Conservation (phyloP, 768 basidiomycete genomes). For the Mycena vulgaris region DNA sequence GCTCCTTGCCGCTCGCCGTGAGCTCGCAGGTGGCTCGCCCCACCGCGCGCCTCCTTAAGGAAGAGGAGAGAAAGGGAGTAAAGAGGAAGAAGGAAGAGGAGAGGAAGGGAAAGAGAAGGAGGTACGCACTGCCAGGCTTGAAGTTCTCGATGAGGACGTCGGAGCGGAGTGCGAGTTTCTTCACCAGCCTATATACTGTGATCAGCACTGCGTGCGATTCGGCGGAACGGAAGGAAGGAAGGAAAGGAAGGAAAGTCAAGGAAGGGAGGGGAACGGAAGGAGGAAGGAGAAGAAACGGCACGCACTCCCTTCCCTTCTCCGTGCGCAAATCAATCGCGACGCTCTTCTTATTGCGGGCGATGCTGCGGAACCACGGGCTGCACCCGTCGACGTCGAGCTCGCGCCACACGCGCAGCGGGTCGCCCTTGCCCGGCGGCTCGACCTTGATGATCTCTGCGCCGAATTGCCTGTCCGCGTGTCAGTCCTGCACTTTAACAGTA, state of each 20-base stretch:
- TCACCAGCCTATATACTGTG: conserved; percentile 72
- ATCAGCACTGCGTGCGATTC: too few relatives aligned
- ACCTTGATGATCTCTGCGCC: conserved; percentile 84
- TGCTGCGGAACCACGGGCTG: conserved; percentile 83
- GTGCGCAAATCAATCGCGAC: conserved; percentile 76
- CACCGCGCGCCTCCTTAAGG: too few relatives aligned
- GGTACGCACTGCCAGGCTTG: conserved; percentile 77
- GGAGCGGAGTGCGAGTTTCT: conserved; percentile 70
- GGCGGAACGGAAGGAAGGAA: too few relatives aligned
- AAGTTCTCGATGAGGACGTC: conserved; percentile 83
- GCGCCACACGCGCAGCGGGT: conserved; percentile 80
- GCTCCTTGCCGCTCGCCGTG: too few relatives aligned
- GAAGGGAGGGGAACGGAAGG: too few relatives aligned
- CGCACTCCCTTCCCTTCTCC: conserved; percentile 67
- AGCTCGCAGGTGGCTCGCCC: too few relatives aligned
- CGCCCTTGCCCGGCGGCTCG: conserved; percentile 74
- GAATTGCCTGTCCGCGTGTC: conserved; percentile 66
- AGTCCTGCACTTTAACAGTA: background rate
- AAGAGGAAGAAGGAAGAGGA: too few relatives aligned
- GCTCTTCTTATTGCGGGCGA: conserved; percentile 83
- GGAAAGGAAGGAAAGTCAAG: too few relatives aligned
- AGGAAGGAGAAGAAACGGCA: conserved; percentile 13
- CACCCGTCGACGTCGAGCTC: conserved; percentile 80
- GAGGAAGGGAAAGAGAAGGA: too few relatives aligned
- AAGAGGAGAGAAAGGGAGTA: too few relatives aligned